These are phyloP conservation scores for Rhytidhysteron rufulum DNA, from an alignment of 2,329 filamentous ascomycete species.

Conservation along the genomic window DNA sequence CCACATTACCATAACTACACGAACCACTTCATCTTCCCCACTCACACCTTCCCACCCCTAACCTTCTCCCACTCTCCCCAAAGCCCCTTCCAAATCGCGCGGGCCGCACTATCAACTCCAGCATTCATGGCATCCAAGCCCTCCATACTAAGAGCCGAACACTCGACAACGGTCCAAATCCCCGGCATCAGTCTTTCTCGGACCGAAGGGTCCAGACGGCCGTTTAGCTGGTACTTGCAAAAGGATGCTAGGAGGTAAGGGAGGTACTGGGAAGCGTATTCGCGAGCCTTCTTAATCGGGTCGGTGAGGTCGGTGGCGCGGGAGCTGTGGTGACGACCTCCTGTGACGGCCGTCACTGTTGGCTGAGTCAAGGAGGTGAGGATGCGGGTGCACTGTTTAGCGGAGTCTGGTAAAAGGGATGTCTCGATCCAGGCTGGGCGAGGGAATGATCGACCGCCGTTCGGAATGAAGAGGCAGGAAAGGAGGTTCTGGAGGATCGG, in stretches of 20 bases:
- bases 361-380: constrained; percentile 60
- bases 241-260: constrained; percentile 57
- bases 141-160: constrained; percentile 27
- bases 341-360: constrained; percentile 53
- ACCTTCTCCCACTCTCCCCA: constrained; percentile 33
- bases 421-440: constrained; percentile 30
- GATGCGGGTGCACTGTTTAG: constrained; percentile 50
- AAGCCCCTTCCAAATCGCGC: constrained; percentile 34
- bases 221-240: constrained; percentile 49
- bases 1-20: no score
- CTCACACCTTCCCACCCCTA: constrained; percentile 17
- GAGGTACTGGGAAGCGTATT: constrained; percentile 55
- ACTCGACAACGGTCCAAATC: constrained; percentile 38
- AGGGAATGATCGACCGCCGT: constrained; percentile 22
- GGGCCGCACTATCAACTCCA: constrained; percentile 27
- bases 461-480: constrained; percentile 52
- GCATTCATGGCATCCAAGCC: constrained; percentile 35
- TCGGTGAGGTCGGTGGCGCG: constrained; percentile 47
- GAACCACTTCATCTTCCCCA: no score
- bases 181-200: constrained; percentile 57
- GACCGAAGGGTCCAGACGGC: constrained; percentile 47
- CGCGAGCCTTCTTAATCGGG: constrained; percentile 56
- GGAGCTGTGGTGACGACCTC: constrained; percentile 31
- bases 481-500: constrained; percentile 54
- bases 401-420: constrained; percentile 40